phyloP scores from a whole-genome alignment of 331 rosid genomes.

The Phaseolus coccineus region DNA sequence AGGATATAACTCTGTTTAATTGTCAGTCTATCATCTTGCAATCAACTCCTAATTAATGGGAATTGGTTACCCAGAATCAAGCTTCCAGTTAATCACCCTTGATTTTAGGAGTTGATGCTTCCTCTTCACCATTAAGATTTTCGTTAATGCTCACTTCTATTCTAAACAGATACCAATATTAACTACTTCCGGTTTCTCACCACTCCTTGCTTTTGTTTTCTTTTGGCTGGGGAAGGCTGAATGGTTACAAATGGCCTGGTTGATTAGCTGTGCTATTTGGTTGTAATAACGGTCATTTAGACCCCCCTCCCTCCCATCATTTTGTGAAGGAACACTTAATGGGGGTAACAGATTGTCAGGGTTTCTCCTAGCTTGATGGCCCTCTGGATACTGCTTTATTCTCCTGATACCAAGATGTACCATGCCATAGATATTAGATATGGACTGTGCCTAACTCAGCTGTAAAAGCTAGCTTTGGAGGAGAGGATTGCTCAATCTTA shows the following conservation, averaged over 20 bases:
- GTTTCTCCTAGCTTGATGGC: not conserved
- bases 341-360: not conserved
- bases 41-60: constrained; percentile 16
- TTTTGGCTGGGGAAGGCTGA: not conserved
- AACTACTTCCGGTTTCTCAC: not conserved
- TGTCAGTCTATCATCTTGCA: constrained; percentile 13
- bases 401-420: too few species aligned
- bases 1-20: not conserved
- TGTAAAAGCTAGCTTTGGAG: not conserved
- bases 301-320: not conserved
- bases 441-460: not conserved
- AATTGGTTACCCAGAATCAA: constrained; percentile 29
- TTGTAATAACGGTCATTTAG: not conserved
- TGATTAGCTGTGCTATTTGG: not conserved
- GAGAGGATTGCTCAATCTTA: not conserved
- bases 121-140: not conserved
- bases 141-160: constrained; percentile 12
- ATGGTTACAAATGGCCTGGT: constrained; percentile 15
- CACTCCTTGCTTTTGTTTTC: not conserved
- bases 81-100: constrained; percentile 6
- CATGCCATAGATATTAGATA: not conserved
- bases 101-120: constrained; percentile 2
- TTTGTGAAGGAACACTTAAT: not conserved
- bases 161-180: constrained; percentile 23
- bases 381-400: too few species aligned